phyloP scores from a whole-genome alignment of 495 filamentous ascomycete genomes.

The Bryoglossum gracile region DNA sequence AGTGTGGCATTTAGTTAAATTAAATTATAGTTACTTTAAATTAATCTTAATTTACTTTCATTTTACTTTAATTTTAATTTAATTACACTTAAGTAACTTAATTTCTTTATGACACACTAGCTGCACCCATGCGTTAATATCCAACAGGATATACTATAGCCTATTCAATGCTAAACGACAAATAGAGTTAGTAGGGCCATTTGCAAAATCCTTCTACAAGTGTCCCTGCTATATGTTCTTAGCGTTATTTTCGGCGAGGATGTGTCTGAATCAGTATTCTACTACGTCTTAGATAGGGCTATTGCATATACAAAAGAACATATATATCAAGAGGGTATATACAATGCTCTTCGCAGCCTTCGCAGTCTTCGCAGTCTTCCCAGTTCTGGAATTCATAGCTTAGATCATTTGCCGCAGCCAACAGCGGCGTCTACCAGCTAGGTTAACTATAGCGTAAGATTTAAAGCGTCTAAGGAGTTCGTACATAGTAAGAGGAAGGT shows the following conservation, averaged over 20 bases:
- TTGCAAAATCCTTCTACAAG: not conserved
- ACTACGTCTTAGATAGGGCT: constrained; percentile 9
- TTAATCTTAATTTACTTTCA: too few species aligned
- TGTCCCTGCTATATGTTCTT: not conserved
- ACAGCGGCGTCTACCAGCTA: constrained; percentile 2
- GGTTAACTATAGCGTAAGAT: constrained; percentile 8
- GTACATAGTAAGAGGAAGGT: constrained; percentile 1
- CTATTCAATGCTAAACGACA: constrained; percentile 1
- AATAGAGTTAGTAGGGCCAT: not conserved
- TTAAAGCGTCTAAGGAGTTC: constrained; percentile 5
- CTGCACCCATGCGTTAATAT: constrained; percentile 12
- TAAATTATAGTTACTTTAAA: too few species aligned
- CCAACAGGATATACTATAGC: constrained; percentile 4
- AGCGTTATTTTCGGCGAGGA: constrained; percentile 9
- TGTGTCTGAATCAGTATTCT: constrained; percentile 14
- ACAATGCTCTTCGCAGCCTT: constrained; percentile 3
- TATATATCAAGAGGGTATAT: constrained; percentile 6
- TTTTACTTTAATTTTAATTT: too few species aligned
- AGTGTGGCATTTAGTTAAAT: too few species aligned
- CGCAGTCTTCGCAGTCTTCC: constrained; percentile 12
- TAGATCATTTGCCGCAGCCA: constrained; percentile 7
- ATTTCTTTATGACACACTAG: too few species aligned
- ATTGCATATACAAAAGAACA: not conserved
- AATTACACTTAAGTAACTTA: too few species aligned
- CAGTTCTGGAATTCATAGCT: constrained; percentile 9